These are phyloP conservation scores for Euphrasia confusa DNA, from an alignment of 257 asterid genomes.

Conservation along the genomic window DNA sequence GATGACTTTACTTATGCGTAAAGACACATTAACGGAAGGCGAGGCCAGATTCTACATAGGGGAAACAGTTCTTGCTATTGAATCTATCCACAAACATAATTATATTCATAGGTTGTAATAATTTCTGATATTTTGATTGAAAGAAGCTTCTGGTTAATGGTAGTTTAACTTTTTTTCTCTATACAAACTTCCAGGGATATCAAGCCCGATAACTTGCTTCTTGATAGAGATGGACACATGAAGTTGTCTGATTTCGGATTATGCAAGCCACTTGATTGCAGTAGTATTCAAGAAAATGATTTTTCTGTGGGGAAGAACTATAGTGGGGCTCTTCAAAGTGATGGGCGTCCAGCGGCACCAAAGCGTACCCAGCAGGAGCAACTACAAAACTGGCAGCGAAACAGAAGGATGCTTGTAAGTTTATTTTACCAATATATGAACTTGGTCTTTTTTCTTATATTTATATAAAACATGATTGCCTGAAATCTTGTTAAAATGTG, in stretches of 20 bases:
- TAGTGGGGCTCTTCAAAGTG: slow-evolving; percentile 84
- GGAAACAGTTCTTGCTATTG: slow-evolving; percentile 95
- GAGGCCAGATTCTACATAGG: slow-evolving; percentile 90
- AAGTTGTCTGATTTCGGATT: slow-evolving; percentile 92
- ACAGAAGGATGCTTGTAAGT: slow-evolving; percentile 94
- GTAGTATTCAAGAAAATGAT: slow-evolving; percentile 88
- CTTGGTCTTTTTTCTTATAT: slow-evolving; percentile 3
- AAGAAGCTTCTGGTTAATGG: slow-evolving; percentile 12
- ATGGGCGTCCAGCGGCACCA: slow-evolving; percentile 85
- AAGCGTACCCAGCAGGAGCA: slow-evolving; percentile 97
- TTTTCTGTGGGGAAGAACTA: slow-evolving; percentile 60
- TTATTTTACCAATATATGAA: slow-evolving; percentile 13
- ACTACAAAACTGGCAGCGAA: slow-evolving; percentile 88
- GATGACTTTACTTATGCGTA: slow-evolving; percentile 97
- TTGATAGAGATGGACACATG: slow-evolving; percentile 93
- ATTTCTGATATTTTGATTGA: slow-evolving; percentile 24
- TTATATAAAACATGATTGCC: neutral
- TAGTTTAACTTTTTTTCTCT: slow-evolving; percentile 18
- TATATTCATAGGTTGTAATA: slow-evolving; percentile 79
- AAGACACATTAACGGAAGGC: slow-evolving; percentile 83
- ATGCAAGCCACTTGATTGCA: slow-evolving; percentile 95
- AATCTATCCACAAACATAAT: slow-evolving; percentile 89
- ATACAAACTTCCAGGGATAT: slow-evolving; percentile 65
- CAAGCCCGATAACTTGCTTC: slow-evolving; percentile 96
- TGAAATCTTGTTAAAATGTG: neutral